Base-by-base conservation (phyloP, 2,329 filamentous ascomycete genomes). In the Helotiales sp. region DNA sequence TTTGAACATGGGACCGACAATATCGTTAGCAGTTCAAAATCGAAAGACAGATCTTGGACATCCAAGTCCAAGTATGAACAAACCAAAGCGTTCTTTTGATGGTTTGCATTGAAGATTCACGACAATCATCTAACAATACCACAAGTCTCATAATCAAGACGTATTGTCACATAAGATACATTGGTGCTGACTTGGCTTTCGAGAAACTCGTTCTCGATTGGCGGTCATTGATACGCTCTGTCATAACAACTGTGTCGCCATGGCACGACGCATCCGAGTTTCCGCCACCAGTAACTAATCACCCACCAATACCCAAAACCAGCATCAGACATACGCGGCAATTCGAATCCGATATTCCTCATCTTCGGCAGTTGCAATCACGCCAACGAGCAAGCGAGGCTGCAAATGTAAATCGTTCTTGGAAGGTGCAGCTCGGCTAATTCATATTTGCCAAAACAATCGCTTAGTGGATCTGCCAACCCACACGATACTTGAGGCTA, bases 381-480 rank as follows among this genome's bases (percentile, higher is more conserved):
- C 3, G 8, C 49, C 47, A 26, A 50, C 26, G 10, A 26, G 17
- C 2, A 40, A 40, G 37, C 37, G 10, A 2, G 47, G 0, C 47
- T 50, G 22, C 5, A 24, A 50, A 24, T 28, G 10, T 11, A 15
- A 28, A 50, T 26, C 26, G 22, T 28, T 50, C 15, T 22, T 30
- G 5, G 3, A 52, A 30, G 24, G 1, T 24, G 15, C 8, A 8
- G 13, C 49, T 52, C 49, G 49, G 49, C 49, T 52, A 52, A 52
- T 52, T 52, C 24, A 30, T 52, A 26, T 52, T 52, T 52, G 49
- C 49, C 49, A 52, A 52, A 52, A 52, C 24, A 52, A 52, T 52
- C 49, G 49, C 26, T 52, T 30, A 30, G 13, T 5, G 24, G 26
- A 17, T 43, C 2, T 52, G 11, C 13, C 28, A 52, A 13, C 49